Base-by-base conservation (phyloP, 2,329 filamentous ascomycete species). In the Pseudogymnoascus sp. region DNA sequence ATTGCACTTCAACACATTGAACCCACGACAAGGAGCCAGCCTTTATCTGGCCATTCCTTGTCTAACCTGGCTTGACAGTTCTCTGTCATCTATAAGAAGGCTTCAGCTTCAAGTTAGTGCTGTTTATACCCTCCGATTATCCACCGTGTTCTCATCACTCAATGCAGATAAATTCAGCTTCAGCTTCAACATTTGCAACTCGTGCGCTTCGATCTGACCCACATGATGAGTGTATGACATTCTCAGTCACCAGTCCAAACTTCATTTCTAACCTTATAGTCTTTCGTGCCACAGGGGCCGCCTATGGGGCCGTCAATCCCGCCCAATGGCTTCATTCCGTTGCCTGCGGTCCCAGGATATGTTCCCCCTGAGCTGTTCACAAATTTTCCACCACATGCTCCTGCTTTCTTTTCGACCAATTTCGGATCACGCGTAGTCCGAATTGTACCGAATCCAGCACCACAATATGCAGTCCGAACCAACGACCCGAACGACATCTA, bases 361-460 rank as follows among this genome's bases (percentile, higher is more conserved):
- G 44, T 62, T 11, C 63, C 63, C 17, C 23, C 29, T 9, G 56
- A 62, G 7, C 31, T 63, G 11, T 66, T 67, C 60, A 66, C 61
- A 59, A 56, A 67, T 11, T 42, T 66, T 56, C 64, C 46, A 4
- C 5, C 37, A 7, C 21, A 63, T 44, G 63, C 63, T 21, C 62
- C 62, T 7, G 67, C 69, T 15, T 37, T 61, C 29, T 69, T 71
- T 42, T 71, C 70, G 3, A 71, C 69, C 15, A 35, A 63, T 2
- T 19, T 31, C 15, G 63, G 69, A 37, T 42, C 21, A 19, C 35
- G 46, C 2, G 40, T 50, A 44, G 65, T 66, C 53, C 64, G 68
- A 21, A 38, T 35, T 15, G 9, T 62, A 11, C 64, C 64, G 10
- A n/a, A 26, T 19, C 33, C 62, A n/a, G 62, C 44, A 31, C 44